Conservation (phyloP, 1,284 basidiomycete genomes). For the Pholiota adiposa region DNA sequence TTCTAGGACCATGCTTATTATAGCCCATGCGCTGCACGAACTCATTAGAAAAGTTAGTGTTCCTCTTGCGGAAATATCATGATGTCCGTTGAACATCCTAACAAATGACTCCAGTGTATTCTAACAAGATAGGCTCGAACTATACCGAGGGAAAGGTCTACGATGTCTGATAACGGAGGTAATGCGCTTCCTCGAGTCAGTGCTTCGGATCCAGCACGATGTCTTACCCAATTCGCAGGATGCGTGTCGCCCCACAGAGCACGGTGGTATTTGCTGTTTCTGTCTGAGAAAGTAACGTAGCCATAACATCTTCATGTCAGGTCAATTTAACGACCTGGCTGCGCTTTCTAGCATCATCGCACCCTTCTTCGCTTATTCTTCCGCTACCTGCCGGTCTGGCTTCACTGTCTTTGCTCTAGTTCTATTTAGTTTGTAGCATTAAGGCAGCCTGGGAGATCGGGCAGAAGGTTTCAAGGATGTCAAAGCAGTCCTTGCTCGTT, state of each 20-base stretch:
- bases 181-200: not conserved
- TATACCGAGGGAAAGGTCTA: not conserved
- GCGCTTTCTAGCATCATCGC: slow-evolving; percentile 5
- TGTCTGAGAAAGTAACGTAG: slow-evolving; percentile 18
- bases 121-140: not conserved
- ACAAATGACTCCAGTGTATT: not conserved
- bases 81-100: not conserved
- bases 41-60: not conserved
- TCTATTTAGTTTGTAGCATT: not conserved
- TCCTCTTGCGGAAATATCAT: not conserved
- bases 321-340: slow-evolving; percentile 9
- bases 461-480: slow-evolving; percentile 1
- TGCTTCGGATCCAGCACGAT: not conserved
- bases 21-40: not conserved
- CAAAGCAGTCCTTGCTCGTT: slow-evolving; percentile 7
- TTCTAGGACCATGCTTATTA: not conserved
- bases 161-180: not conserved
- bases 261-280: slow-evolving; percentile 13
- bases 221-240: slow-evolving; percentile 11
- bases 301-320: slow-evolving; percentile 3
- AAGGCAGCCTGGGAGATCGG: not conserved
- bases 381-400: not conserved
- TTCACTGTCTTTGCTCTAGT: not conserved
- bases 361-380: not conserved
- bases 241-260: slow-evolving; percentile 9